Percentiles rank a stretch among this genome's conserved stretches.
Conservation (phyloP, 148 eudicot genomes). For the Rhododendron vialii region DNA sequence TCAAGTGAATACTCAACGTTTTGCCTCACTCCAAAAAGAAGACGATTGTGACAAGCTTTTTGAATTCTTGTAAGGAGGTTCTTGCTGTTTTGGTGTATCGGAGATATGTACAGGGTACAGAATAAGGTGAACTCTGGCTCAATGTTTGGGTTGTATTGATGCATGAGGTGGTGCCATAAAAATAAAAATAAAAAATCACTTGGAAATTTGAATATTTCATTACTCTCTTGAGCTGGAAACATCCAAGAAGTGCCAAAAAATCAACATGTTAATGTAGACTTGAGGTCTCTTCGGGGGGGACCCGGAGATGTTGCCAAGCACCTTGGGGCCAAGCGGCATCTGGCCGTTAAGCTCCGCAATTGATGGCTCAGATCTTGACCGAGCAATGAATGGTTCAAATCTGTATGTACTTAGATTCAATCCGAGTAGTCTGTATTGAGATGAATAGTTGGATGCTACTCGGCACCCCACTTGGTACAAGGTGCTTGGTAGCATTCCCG, state of each 20-base stretch:
- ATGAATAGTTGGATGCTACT: no score
- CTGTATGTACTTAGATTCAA: no score
- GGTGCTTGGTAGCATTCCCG: no score
- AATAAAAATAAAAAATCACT: background rate
- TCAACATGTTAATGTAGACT: background rate
- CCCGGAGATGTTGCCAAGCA: no score
- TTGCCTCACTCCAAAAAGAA: background rate
- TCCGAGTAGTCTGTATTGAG: no score
- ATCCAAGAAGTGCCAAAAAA: background rate
- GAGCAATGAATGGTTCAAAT: no score
- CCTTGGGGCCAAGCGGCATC: no score
- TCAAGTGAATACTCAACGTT: background rate
- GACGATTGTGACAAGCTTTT: background rate
- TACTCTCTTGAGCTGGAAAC: background rate
- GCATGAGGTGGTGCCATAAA: background rate
- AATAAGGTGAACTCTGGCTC: background rate
- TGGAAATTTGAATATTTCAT: background rate
- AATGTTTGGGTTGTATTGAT: background rate
- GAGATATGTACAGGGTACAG: background rate
- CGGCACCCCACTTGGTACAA: no score
- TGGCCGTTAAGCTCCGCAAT: no score
- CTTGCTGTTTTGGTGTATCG: background rate
- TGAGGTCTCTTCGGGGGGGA: background rate
- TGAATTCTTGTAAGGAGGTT: background rate
- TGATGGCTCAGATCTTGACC: no score